Evolutionary conservation across 805 yeast species (phyloP).

Genomic region (Ogataea allantospora): DNA sequence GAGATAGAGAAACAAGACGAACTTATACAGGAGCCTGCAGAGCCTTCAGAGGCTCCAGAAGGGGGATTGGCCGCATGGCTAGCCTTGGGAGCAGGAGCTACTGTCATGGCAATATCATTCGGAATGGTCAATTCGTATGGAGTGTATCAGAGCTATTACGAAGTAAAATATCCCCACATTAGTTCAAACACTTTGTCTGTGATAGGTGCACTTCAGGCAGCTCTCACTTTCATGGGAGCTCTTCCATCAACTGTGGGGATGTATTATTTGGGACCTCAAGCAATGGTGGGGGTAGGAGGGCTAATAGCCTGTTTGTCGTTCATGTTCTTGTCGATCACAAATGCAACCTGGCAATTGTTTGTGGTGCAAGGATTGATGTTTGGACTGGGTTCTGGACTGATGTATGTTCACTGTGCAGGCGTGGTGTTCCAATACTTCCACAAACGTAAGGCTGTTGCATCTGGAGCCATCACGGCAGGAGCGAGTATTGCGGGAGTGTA

Average conservation of each 20-base stretch:
- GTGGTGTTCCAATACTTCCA: constrained; percentile 67
- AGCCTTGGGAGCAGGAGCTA: constrained; percentile 47
- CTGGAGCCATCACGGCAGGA: constrained; percentile 47
- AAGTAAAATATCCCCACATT: constrained; percentile 40
- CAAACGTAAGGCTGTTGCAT: constrained; percentile 52
- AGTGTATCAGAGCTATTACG: constrained; percentile 53
- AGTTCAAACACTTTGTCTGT: constrained; percentile 47
- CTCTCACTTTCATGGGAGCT: constrained; percentile 46
- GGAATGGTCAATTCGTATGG: constrained; percentile 62
- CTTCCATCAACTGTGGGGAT: constrained; percentile 43
- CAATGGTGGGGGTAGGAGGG: constrained; percentile 41
- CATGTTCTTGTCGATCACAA: constrained; percentile 57
- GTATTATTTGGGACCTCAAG: constrained; percentile 43
- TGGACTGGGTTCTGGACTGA: constrained; percentile 55
- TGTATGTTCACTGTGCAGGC: constrained; percentile 57
- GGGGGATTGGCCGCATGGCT: constrained; percentile 59
- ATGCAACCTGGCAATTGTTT: constrained; percentile 62
- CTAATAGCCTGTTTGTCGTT: constrained; percentile 43
- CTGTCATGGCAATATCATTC: constrained; percentile 48
- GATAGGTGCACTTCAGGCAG: constrained; percentile 54
- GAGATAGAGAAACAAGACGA: too few relatives aligned
- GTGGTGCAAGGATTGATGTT: constrained; percentile 66
- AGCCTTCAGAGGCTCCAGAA: constrained; percentile 15
- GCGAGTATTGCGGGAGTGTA: constrained; percentile 51
- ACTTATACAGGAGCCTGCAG: not conserved